Evolutionary conservation across 768 basidiomycete genomes (phyloP).

Genomic region (Dioszegia aurantiaca): DNA sequence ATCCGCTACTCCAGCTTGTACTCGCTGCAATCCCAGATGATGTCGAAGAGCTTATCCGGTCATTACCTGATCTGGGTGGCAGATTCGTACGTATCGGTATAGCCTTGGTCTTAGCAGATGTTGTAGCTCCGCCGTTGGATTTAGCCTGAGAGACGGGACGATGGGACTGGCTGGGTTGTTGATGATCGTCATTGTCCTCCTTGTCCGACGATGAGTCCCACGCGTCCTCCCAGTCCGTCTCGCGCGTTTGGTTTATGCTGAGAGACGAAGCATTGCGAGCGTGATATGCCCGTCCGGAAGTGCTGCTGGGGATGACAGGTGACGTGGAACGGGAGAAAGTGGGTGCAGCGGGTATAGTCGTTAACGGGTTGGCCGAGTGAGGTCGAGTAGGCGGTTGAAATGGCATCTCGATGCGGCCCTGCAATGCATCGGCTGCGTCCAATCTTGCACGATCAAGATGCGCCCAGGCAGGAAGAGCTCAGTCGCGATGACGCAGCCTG

Average conservation of each 20-base stretch:
- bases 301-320: conserved; percentile 10
- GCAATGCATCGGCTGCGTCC: background rate
- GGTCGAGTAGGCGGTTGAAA: conserved; percentile 46
- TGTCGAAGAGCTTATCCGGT: conserved; percentile 1
- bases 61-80: background rate
- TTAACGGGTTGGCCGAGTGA: conserved; percentile 40
- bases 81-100: conserved; percentile 11
- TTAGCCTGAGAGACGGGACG: background rate
- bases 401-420: conserved; percentile 23
- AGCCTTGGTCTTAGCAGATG: background rate
- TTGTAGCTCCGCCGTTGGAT: background rate
- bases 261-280: conserved; percentile 11
- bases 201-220: conserved; percentile 50
- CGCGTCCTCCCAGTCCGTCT: conserved; percentile 48
- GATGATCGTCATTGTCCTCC: conserved; percentile 26
- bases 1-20: conserved; percentile 11
- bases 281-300: conserved; percentile 1
- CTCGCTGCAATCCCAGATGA: conserved; percentile 11
- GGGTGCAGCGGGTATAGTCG: conserved; percentile 22
- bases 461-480: no score
- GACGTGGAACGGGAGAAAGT: conserved; percentile 31
- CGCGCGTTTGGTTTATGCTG: conserved; percentile 7
- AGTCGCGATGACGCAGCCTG: no score
- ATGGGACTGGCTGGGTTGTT: no score
- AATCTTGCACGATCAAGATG: no score